phyloP scores from a whole-genome alignment of 225 moss, liverwort and hornwort species.

The Pleurozium schreberi region DNA sequence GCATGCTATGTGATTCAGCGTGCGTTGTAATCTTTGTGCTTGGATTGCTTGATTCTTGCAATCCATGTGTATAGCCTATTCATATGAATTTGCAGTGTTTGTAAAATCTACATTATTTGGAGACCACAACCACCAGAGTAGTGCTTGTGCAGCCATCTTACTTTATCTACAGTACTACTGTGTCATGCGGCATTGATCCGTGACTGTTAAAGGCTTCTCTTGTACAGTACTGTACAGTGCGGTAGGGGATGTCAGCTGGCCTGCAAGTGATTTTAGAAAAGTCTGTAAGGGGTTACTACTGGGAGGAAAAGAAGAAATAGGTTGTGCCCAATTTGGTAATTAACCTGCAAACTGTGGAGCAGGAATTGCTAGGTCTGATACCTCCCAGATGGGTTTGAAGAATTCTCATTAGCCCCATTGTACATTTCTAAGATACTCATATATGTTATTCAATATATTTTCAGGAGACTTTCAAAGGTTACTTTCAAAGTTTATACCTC shows the following conservation, averaged over 20 bases:
- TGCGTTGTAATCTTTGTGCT: neutral
- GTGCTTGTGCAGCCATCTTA: neutral
- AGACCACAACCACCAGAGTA: neutral
- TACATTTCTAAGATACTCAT: neutral
- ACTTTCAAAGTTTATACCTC: neutral
- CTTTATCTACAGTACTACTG: neutral
- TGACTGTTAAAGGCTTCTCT: neutral
- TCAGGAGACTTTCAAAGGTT: neutral
- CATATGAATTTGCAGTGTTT: neutral
- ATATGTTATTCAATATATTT: neutral
- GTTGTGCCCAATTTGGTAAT: neutral
- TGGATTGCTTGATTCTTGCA: conserved; percentile 11
- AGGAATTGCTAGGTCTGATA: neutral
- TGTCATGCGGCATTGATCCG: neutral
- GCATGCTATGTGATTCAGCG: neutral
- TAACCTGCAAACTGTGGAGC: neutral
- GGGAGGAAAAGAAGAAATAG: neutral
- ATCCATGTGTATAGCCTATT: neutral
- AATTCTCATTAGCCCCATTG: neutral
- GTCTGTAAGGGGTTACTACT: too few species aligned
- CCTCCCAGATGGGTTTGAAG: neutral
- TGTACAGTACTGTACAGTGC: neutral
- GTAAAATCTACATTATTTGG: neutral
- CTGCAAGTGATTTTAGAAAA: neutral
- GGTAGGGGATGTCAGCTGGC: neutral